phyloP scores from a whole-genome alignment of 768 basidiomycete genomes.

The Rhizopogon vesiculosus region DNA sequence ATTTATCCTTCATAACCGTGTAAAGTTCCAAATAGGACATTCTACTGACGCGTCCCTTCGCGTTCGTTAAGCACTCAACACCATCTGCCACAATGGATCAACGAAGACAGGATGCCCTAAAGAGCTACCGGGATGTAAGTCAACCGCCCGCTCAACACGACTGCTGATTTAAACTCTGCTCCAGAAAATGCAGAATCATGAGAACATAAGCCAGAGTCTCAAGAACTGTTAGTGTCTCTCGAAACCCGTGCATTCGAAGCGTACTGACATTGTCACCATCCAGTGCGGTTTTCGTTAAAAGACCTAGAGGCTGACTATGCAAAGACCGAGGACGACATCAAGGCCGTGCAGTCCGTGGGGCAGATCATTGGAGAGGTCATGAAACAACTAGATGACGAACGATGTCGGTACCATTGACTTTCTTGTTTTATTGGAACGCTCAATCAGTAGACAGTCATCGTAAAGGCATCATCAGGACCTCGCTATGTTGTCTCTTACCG shows the following conservation, averaged over 20 bases:
- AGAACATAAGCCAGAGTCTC: constrained; percentile 77
- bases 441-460: constrained; percentile 65
- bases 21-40: background rate
- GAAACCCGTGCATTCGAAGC: background rate
- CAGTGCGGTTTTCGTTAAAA: constrained; percentile 90
- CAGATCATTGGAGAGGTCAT: constrained; percentile 99
- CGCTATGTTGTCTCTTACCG: constrained; percentile 98
- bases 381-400: constrained; percentile 96
- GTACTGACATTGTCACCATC: background rate
- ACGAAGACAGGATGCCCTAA: constrained; percentile 68
- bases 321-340: constrained; percentile 98
- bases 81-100: constrained; percentile 64
- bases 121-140: constrained; percentile 68
- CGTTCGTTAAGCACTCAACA: constrained; percentile 27
- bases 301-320: constrained; percentile 85
- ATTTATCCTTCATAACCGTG: background rate
- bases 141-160: background rate
- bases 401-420: constrained; percentile 57
- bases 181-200: constrained; percentile 94
- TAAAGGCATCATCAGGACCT: constrained; percentile 97
- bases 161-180: constrained; percentile 7
- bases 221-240: constrained; percentile 73
- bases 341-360: constrained; percentile 96
- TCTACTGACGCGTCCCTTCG: constrained; percentile 4
- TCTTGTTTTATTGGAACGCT: background rate